Conservation (phyloP, 192 early-diverging fungal genomes). For the Powellomyces hirtus region DNA sequence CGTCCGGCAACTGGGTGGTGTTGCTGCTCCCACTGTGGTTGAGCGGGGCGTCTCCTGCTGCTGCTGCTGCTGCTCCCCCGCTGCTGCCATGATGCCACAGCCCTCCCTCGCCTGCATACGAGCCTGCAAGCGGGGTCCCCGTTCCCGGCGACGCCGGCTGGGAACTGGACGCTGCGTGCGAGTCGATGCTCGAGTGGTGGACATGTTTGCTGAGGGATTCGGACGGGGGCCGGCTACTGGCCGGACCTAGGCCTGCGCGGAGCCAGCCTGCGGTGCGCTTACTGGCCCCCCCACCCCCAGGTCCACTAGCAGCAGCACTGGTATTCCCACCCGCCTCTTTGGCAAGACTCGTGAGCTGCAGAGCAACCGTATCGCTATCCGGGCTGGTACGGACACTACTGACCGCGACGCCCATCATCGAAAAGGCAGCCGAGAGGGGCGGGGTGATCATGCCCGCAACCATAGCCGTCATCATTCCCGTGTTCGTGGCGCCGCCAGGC, state of each 20-base stretch:
- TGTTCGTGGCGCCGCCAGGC: background rate
- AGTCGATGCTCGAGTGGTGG: background rate
- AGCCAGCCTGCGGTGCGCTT: background rate
- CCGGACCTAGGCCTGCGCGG: background rate
- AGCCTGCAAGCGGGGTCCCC: background rate
- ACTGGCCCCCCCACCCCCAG: background rate
- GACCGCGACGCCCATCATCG: conserved; percentile 15
- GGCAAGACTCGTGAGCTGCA: conserved; percentile 19
- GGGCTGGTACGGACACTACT: conserved; percentile 2
- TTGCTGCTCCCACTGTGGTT: background rate
- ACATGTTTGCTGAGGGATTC: background rate
- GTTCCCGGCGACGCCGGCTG: background rate
- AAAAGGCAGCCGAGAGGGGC: conserved; percentile 11
- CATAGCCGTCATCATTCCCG: background rate
- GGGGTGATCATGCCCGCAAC: conserved; percentile 10
- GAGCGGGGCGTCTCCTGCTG: background rate
- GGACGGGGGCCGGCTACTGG: background rate
- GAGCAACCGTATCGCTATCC: conserved; percentile 7
- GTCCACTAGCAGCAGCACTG: too few relatives aligned
- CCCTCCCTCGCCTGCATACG: background rate
- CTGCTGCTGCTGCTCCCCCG: background rate
- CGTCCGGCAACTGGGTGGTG: background rate
- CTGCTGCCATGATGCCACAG: background rate
- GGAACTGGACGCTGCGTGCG: too few relatives aligned
- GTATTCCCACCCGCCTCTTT: background rate